A percentile compares a stretch with the other conserved stretches of the same genome.
Conservation (phyloP, 164 flowering plant species). For the Paratinospora sagittata region DNA sequence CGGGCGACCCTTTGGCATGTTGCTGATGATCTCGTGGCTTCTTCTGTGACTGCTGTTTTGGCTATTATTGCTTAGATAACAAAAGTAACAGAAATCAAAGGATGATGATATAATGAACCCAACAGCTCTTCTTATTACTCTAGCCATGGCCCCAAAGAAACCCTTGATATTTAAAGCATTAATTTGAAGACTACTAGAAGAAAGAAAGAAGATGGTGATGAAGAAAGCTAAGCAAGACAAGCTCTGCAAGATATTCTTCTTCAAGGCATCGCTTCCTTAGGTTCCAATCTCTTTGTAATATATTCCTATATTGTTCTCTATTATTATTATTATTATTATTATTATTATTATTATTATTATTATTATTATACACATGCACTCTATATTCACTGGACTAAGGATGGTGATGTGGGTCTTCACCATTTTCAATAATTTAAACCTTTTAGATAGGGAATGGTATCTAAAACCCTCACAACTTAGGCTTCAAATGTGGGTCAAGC, state of each 20-base stretch:
- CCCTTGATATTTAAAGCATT: conserved; percentile 4
- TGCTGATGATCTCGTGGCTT: conserved; percentile 24
- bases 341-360: too few species aligned
- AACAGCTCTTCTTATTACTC: conserved; percentile 22
- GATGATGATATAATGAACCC: conserved; percentile 18
- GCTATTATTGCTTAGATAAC: conserved; percentile 29
- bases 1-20: conserved; percentile 71
- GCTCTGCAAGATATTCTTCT: conserved; percentile 35
- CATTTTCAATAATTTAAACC: conserved; percentile 11
- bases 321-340: too few species aligned
- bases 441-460: conserved; percentile 23
- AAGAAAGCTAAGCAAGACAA: conserved; percentile 4
- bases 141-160: conserved; percentile 31
- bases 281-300: conserved; percentile 23
- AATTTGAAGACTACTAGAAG: not conserved
- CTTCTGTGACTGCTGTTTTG: conserved; percentile 15
- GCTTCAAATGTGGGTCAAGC: conserved; percentile 24
- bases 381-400: conserved; percentile 16
- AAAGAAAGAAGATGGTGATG: not conserved
- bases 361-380: too few species aligned
- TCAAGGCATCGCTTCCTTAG: conserved; percentile 35
- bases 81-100: conserved; percentile 25
- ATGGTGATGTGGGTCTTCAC: conserved; percentile 8
- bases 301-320: conserved; percentile 27
- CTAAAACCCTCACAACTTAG: conserved; percentile 14